Evolutionary conservation across 768 basidiomycete genomes (phyloP), one percentile per base, ranked within the genome.

Genomic region (Tricholoma furcatifolium): DNA sequence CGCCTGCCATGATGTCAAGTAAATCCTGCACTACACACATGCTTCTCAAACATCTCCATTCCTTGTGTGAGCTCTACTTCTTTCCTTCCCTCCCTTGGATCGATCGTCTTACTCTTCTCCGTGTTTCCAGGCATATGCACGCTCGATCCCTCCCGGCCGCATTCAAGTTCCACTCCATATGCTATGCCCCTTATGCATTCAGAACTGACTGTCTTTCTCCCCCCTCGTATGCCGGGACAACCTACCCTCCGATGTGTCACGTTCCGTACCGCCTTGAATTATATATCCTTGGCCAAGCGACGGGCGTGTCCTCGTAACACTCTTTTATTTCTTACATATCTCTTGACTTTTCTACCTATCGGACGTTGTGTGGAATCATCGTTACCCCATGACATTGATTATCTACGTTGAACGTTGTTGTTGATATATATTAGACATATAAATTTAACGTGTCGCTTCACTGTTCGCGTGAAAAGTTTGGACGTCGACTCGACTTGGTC

Each of bases 1-100:
- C 67, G 75, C 76, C 52, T 91, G 88, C 68, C 70, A 74, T 58
- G 81, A 86, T 53, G 71, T 85, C 70, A 86, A 86, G 74, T 88
- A 79, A 50, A 71, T 58, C 42, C 1, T 24, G 43, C 34, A 43
- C 27, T 46, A 8, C 27, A 32, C 30, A 49, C 49, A 36, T 57
- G 32, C 50, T 57, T 50, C 58, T 56, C 54, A 23, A 56, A 49
- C 44, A 60, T 52, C 50, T 60, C 52, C 27, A 27, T 27, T 67
- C 50, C 59, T 67, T 67, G 64, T 70, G 72, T 72, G 61, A 64
- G 70, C 53, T 47, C 15, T 49, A 15, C 43, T 48, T 39, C 11
- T 24, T 32, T 36, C 5, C 18, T 8, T 3, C 34, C 17, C 15
- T 31, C 47, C 18, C 41, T 35, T 41, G 30, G 55, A 35, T 34